phyloP scores from a whole-genome alignment of 176 grass and related monocot genomes.

The Puya raimondii region DNA sequence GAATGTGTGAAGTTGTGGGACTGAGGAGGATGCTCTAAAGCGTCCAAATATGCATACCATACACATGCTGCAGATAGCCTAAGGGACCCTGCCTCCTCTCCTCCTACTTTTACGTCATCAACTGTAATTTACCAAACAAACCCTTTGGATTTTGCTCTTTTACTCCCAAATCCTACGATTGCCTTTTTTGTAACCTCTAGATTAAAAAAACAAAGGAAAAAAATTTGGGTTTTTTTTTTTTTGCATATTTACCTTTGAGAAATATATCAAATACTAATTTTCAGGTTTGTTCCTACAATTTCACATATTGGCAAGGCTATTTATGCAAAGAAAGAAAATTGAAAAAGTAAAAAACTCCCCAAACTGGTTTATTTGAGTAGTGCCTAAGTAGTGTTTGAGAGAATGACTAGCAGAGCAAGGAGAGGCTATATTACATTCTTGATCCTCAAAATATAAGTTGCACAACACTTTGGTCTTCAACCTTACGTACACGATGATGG shows the following conservation, averaged over 20 bases:
- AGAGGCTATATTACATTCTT: neutral
- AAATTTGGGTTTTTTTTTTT: too few relatives aligned
- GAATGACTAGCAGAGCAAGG: conserved; percentile 2
- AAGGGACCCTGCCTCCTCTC: conserved; percentile 55
- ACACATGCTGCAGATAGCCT: conserved; percentile 70
- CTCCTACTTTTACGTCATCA: conserved; percentile 91
- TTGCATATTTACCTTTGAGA: too few relatives aligned
- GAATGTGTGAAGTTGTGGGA: conserved; percentile 59
- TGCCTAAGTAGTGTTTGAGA: neutral
- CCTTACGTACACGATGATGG: too few relatives aligned
- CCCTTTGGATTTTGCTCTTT: conserved; percentile 94
- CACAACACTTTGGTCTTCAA: neutral
- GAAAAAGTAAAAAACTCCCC: too few relatives aligned
- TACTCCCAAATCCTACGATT: conserved; percentile 73
- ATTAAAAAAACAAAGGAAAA: neutral
- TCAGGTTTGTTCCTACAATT: too few relatives aligned
- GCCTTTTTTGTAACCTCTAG: conserved; percentile 56
- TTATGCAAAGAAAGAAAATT: too few relatives aligned
- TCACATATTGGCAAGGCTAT: too few relatives aligned
- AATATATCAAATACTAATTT: too few relatives aligned
- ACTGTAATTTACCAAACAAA: conserved; percentile 94
- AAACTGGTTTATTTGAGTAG: too few relatives aligned
- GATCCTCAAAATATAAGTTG: too few relatives aligned
- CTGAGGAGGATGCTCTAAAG: conserved; percentile 49
- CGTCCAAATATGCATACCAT: conserved; percentile 81